These are phyloP conservation scores for Ascochyta rabiei DNA, from an alignment of 2,329 filamentous ascomycete genomes.

Conservation along the genomic window DNA sequence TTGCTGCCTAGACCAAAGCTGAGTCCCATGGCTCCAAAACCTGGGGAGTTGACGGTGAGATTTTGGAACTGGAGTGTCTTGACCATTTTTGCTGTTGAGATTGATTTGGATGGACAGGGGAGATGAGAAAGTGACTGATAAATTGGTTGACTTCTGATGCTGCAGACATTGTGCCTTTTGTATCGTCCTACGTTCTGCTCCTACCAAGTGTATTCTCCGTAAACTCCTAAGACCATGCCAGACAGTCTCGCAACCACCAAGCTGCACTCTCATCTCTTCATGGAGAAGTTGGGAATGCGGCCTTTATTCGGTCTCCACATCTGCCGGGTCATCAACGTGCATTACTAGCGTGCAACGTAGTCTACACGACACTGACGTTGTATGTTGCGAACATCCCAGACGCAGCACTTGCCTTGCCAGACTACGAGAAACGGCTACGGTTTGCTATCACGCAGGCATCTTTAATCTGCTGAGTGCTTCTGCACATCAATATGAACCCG, in stretches of 20 bases:
- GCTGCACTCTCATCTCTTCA: neutral
- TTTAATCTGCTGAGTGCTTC: no score
- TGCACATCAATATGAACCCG: no score
- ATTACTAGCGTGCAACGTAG: neutral
- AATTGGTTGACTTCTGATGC: no score
- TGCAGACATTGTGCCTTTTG: neutral
- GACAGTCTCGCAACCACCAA: neutral
- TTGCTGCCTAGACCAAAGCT: slow-evolving; percentile 52
- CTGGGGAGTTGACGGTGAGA: slow-evolving; percentile 54
- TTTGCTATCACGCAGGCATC: no score
- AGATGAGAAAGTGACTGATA: neutral
- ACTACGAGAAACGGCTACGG: no score
- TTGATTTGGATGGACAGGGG: neutral
- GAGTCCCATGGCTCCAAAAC: slow-evolving; percentile 63
- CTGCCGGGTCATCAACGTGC: neutral
- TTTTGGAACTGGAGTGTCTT: slow-evolving; percentile 30
- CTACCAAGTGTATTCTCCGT: neutral
- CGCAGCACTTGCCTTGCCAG: no score
- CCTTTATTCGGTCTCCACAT: neutral
- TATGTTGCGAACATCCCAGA: no score
- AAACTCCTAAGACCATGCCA: neutral
- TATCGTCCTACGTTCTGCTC: neutral
- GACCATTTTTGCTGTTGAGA: slow-evolving; percentile 16
- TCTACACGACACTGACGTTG: neutral
- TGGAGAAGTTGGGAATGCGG: neutral